phyloP scores from a whole-genome alignment of 495 filamentous ascomycete species.

The Aspergillus egyptiacus region DNA sequence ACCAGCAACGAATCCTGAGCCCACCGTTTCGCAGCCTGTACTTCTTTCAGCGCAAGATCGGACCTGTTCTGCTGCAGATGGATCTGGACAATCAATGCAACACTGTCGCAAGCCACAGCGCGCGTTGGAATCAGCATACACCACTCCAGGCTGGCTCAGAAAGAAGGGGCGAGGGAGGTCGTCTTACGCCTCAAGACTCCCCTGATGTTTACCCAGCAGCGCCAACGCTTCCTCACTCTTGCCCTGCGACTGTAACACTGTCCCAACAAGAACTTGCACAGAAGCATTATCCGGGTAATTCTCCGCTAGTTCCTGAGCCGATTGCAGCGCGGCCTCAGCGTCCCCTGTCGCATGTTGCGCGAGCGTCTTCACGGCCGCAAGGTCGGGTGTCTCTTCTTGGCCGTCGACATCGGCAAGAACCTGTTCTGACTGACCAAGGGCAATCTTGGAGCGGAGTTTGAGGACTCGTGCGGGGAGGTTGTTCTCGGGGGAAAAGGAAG shows the following conservation, averaged over 20 bases:
- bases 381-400: slow-evolving; percentile 60
- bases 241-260: slow-evolving; percentile 68
- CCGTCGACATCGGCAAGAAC: slow-evolving; percentile 62
- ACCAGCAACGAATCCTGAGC: slow-evolving; percentile 91
- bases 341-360: slow-evolving; percentile 62
- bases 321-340: slow-evolving; percentile 51
- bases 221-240: slow-evolving; percentile 77
- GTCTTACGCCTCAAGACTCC: slow-evolving; percentile 71
- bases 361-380: slow-evolving; percentile 70
- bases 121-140: slow-evolving; percentile 11
- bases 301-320: slow-evolving; percentile 60
- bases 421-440: slow-evolving; percentile 66
- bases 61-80: slow-evolving; percentile 84
- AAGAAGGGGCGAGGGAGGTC: too few species aligned
- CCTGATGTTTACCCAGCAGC: slow-evolving; percentile 74
- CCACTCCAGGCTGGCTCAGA: background rate
- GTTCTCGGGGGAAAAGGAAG: slow-evolving; percentile 71
- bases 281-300: slow-evolving; percentile 64
- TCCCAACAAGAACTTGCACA: slow-evolving; percentile 75
- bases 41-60: slow-evolving; percentile 86
- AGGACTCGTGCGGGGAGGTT: slow-evolving; percentile 71
- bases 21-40: slow-evolving; percentile 84
- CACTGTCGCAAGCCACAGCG: slow-evolving; percentile 25
- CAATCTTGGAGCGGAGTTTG: slow-evolving; percentile 73
- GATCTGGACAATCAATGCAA: slow-evolving; percentile 80